These are phyloP conservation scores for Talaromyces albobiverticillius DNA, from an alignment of 2,329 filamentous ascomycete species.

Conservation along the genomic window DNA sequence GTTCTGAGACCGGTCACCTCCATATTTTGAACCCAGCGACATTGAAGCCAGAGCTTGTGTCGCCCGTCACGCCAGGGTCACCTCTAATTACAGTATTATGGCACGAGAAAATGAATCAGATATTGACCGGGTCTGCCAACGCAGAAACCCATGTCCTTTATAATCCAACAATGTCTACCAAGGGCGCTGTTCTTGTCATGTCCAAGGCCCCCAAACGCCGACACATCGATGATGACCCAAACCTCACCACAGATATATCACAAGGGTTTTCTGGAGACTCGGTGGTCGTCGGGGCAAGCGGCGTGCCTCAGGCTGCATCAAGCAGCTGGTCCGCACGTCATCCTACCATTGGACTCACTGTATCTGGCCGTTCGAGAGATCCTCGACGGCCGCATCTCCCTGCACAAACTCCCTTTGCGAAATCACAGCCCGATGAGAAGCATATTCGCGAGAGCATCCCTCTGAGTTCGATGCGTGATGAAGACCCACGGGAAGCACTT, in stretches of 20 bases:
- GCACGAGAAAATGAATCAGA: constrained; percentile 95
- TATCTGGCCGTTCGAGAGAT: constrained; percentile 72
- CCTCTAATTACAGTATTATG: constrained; percentile 82
- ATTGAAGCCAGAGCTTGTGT: constrained; percentile 76
- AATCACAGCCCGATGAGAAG: constrained; percentile 82
- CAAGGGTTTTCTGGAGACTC: constrained; percentile 79
- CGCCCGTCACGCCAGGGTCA: constrained; percentile 80
- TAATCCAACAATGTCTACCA: constrained; percentile 75
- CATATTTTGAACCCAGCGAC: constrained; percentile 94
- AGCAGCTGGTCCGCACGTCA: constrained; percentile 59
- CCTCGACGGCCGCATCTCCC: constrained; percentile 83
- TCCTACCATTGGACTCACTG: constrained; percentile 71
- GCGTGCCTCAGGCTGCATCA: constrained; percentile 76
- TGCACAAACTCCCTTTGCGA: constrained; percentile 81
- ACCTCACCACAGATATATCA: constrained; percentile 78
- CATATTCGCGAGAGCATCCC: constrained; percentile 87
- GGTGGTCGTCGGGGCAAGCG: constrained; percentile 65
- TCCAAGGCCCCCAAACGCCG: constrained; percentile 90
- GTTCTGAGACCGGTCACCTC: constrained; percentile 78
- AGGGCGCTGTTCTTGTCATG: constrained; percentile 85
- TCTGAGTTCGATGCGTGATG: constrained; percentile 87
- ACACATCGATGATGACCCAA: constrained; percentile 90
- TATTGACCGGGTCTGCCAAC: constrained; percentile 89
- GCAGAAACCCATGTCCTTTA: constrained; percentile 87
- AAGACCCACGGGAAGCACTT: constrained; percentile 90